Conservation (phyloP, 1,284 basidiomycete genomes). For the Fomitopsis betulina region DNA sequence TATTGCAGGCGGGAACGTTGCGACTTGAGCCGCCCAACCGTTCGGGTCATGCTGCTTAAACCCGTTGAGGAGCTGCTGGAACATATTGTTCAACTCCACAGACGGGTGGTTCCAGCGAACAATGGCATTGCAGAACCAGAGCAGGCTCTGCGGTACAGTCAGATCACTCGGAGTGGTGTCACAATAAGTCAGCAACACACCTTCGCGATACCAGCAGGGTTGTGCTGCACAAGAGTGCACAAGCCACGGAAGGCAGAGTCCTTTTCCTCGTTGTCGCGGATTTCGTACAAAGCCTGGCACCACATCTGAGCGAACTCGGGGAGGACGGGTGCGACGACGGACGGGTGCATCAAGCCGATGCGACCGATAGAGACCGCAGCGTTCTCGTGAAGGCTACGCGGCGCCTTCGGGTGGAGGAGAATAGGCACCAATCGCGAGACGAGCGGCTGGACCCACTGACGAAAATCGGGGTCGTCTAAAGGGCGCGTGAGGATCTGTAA, state of each 20-base stretch:
- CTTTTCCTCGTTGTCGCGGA: slow-evolving; percentile 99
- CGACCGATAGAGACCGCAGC: slow-evolving; percentile 99
- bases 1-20: slow-evolving; percentile 73
- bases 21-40: slow-evolving; percentile 74
- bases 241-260: slow-evolving; percentile 99
- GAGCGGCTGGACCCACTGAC: slow-evolving; percentile 84
- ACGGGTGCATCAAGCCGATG: slow-evolving; percentile 90
- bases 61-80: slow-evolving; percentile 76
- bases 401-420: slow-evolving; percentile 86
- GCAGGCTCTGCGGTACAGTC: slow-evolving; percentile 56
- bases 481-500: background rate
- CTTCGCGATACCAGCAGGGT: slow-evolving; percentile 88
- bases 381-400: slow-evolving; percentile 94
- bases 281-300: slow-evolving; percentile 97
- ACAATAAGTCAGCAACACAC: slow-evolving; percentile 32
- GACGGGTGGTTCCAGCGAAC: slow-evolving; percentile 91
- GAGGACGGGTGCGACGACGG: slow-evolving; percentile 85
- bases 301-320: slow-evolving; percentile 91
- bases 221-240: slow-evolving; percentile 93
- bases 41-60: slow-evolving; percentile 83
- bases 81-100: slow-evolving; percentile 85
- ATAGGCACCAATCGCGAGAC: slow-evolving; percentile 91
- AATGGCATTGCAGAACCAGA: slow-evolving; percentile 98
- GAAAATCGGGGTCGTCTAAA: slow-evolving; percentile 76
- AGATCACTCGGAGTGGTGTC: background rate